Base-by-base conservation (phyloP, 2,329 filamentous ascomycete species). In the Verticillium longisporum region DNA sequence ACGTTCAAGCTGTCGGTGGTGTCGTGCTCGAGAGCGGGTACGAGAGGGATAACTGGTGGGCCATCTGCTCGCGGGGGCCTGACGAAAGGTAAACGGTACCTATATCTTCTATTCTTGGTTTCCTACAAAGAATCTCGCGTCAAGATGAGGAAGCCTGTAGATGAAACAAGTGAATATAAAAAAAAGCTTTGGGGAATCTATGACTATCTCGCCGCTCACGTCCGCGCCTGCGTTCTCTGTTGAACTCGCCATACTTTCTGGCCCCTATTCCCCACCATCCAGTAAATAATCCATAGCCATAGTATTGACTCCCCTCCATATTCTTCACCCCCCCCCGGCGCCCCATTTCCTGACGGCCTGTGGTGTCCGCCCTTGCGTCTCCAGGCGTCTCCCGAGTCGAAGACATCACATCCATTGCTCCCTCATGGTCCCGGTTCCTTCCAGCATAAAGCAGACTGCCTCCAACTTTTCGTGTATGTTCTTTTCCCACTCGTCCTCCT, bases 11-110 rank as follows among this genome's bases (percentile, higher is more conserved):
- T 15, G 93, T 89, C 21, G 92, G 92, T 18, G 95, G 93, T 7
- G 77, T 75, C 57, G 86, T 97, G 14, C 69, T 95, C 31, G 88
- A 91, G 66, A 86, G 86, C 62, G 95, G 95, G 37, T 99, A 98
- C 75, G 95, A 99, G 72, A 93, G 88, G 78, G 95, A 98, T 72
- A 99, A 99, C 77, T 98, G 95, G 95, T 99, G 94, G 94, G 92
- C 88, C 60, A 88, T 97, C 71, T 77, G 74, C 61, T 9, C 61
- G 55, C 55, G 31, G 11, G 18, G 38, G 18, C 33, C 15, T 10
- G 26, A 31, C 7, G 15, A 4, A 33, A 37, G 38, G 50, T 34
- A 38, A 57, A 9, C 5, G 3, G 7, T 18, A 9, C 13, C 15
- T n/a, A 14, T n/a, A 6, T 45, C 15, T n/a, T 14, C 7, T n/a